These are phyloP conservation scores for Eutrema salsugineum DNA, from an alignment of 441 rosid species.

Conservation along the genomic window DNA sequence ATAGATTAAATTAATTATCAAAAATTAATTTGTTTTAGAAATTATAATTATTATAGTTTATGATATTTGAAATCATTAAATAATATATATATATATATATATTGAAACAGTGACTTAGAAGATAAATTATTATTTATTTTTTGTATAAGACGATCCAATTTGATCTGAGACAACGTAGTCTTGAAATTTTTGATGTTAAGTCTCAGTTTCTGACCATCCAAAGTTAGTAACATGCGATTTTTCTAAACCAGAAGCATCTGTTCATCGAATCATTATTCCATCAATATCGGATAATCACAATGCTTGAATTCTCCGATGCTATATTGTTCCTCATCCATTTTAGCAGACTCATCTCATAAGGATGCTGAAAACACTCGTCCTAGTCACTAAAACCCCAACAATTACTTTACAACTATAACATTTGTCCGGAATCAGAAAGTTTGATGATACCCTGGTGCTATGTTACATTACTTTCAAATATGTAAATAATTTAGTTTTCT, in stretches of 20 bases:
- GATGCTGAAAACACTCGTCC: conserved; percentile 73
- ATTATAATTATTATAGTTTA: no score
- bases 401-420: conserved; percentile 76
- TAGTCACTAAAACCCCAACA: conserved; percentile 67
- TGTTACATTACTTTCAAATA: conserved; percentile 28
- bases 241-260: conserved; percentile 75
- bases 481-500: no score
- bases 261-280: conserved; percentile 62
- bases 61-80: no score
- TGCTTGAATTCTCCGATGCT: conserved; percentile 58
- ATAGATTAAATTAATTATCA: no score
- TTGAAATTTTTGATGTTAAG: conserved; percentile 78
- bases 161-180: conserved; percentile 69
- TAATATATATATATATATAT: no score
- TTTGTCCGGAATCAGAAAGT: conserved; percentile 75
- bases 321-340: conserved; percentile 80
- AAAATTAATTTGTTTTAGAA: no score
- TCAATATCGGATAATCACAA: conserved; percentile 53
- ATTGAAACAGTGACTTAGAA: no score
- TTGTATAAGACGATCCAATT: background rate
- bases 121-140: no score
- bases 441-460: conserved; percentile 84
- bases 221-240: conserved; percentile 79
- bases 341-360: conserved; percentile 56
- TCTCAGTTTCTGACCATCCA: conserved; percentile 79